These are phyloP conservation scores for Pythium chondricola DNA, from an alignment of 352 stramenopile species.

Conservation along the genomic window DNA sequence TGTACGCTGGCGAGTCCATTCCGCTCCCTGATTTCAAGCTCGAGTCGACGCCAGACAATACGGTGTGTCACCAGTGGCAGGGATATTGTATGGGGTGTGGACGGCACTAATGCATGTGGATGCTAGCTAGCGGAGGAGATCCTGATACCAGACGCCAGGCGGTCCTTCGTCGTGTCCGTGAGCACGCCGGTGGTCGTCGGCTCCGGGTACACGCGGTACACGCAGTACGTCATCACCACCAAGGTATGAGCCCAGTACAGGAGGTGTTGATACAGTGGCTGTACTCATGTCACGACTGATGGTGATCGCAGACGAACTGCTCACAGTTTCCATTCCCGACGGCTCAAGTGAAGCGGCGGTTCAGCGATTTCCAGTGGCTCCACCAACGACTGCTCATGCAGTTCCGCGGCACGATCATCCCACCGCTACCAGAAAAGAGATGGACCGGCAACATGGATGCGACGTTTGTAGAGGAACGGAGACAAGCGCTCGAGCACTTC, in stretches of 20 bases:
- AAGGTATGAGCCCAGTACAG: constrained; percentile 51
- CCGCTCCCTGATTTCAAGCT: constrained; percentile 79
- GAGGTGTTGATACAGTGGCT: too few relatives aligned
- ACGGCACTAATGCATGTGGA: neutral
- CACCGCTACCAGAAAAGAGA: constrained; percentile 81
- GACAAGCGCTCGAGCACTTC: constrained; percentile 83
- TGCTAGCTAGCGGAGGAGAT: constrained; percentile 48
- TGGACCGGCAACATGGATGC: constrained; percentile 88
- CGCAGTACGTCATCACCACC: constrained; percentile 84
- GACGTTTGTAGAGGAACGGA: constrained; percentile 85
- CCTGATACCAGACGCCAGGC: constrained; percentile 30
- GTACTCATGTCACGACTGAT: too few relatives aligned
- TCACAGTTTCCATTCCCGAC: constrained; percentile 53
- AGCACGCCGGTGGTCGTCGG: constrained; percentile 78
- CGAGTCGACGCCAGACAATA: constrained; percentile 70
- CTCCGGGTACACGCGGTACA: constrained; percentile 78
- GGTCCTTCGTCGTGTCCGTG: constrained; percentile 63
- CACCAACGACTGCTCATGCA: constrained; percentile 70
- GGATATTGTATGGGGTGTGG: too few relatives aligned
- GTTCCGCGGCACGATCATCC: constrained; percentile 86
- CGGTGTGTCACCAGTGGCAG: constrained; percentile 27
- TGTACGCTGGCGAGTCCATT: constrained; percentile 67
- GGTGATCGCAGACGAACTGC: constrained; percentile 64
- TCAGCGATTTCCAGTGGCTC: constrained; percentile 89
- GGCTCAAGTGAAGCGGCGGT: constrained; percentile 80